phyloP scores from a whole-genome alignment of 2,329 filamentous ascomycete genomes.

The Boeremia exigua region DNA sequence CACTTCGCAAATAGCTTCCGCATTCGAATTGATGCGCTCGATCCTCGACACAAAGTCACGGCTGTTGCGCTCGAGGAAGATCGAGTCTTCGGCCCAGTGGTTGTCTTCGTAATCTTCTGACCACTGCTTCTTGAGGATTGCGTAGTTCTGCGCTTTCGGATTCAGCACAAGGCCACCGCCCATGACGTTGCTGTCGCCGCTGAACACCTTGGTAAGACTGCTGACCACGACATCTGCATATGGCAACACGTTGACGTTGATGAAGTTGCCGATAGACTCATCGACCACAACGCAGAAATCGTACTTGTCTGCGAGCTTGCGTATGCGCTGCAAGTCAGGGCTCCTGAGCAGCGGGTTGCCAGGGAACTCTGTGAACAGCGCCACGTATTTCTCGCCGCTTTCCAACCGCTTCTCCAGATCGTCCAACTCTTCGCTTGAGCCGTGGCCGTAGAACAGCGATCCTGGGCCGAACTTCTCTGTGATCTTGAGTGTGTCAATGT shows the following conservation, averaged over 20 bases:
- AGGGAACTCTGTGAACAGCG: slow-evolving; percentile 93
- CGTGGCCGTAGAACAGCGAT: slow-evolving; percentile 84
- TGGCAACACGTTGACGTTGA: slow-evolving; percentile 91
- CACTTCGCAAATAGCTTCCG: slow-evolving; percentile 80
- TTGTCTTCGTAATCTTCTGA: slow-evolving; percentile 78
- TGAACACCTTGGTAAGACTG: slow-evolving; percentile 96
- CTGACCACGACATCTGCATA: slow-evolving; percentile 91
- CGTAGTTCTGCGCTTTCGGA: slow-evolving; percentile 73
- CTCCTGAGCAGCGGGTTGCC: slow-evolving; percentile 88
- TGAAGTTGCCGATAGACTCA: slow-evolving; percentile 95
- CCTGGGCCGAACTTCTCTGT: slow-evolving; percentile 93
- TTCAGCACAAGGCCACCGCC: slow-evolving; percentile 77
- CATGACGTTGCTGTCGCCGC: slow-evolving; percentile 98
- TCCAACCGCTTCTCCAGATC: slow-evolving; percentile 77
- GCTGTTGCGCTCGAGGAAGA: slow-evolving; percentile 96
- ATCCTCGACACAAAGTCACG: slow-evolving; percentile 87
- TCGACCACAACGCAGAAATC: slow-evolving; percentile 91
- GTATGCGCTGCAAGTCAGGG: slow-evolving; percentile 84
- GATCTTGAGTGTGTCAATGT: slow-evolving; percentile 95
- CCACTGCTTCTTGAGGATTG: slow-evolving; percentile 70
- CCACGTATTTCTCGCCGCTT: slow-evolving; percentile 76
- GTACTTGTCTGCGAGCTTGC: slow-evolving; percentile 77
- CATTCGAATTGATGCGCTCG: slow-evolving; percentile 82
- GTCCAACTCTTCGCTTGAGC: slow-evolving; percentile 78
- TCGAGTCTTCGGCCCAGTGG: slow-evolving; percentile 90